Conservation (phyloP, 163 green algal genomes). For the Scenedesmus sp. region DNA sequence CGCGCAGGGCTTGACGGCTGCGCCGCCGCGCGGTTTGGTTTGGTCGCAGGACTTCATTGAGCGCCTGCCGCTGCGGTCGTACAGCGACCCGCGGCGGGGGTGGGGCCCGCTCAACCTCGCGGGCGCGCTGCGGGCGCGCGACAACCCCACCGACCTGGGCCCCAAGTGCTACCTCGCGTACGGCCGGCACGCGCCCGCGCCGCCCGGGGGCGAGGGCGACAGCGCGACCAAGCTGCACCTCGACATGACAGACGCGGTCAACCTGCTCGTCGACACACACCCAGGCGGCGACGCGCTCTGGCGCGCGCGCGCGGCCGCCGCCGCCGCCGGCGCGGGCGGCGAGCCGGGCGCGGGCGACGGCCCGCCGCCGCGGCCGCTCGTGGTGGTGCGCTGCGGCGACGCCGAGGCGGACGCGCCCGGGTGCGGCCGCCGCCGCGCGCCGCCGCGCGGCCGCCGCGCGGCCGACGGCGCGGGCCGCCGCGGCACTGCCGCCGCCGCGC, state of each 20-base stretch:
- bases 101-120: slow-evolving; percentile 75
- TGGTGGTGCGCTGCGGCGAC: not conserved
- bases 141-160: slow-evolving; percentile 81
- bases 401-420: not conserved
- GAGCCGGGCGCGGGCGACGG: too few species aligned
- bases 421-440: not conserved
- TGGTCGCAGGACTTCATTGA: slow-evolving; percentile 76
- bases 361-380: slow-evolving; percentile 1
- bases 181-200: slow-evolving; percentile 60
- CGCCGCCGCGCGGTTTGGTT: not conserved
- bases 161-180: slow-evolving; percentile 91
- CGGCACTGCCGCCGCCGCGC: too few species aligned
- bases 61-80: slow-evolving; percentile 70
- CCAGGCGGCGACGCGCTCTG: slow-evolving; percentile 7
- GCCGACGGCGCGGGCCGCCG: too few species aligned
- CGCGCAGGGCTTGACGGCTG: not conserved
- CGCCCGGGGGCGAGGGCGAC: slow-evolving; percentile 64
- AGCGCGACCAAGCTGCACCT: slow-evolving; percentile 88
- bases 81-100: slow-evolving; percentile 63
- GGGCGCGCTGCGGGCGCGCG: slow-evolving; percentile 45
- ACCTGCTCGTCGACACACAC: slow-evolving; percentile 58
- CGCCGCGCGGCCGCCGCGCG: too few species aligned
- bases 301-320: not conserved
- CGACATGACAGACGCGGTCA: slow-evolving; percentile 90
- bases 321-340: too few species aligned